phyloP scores from a whole-genome alignment of 768 basidiomycete species.

The Tephrocybe sp. region DNA sequence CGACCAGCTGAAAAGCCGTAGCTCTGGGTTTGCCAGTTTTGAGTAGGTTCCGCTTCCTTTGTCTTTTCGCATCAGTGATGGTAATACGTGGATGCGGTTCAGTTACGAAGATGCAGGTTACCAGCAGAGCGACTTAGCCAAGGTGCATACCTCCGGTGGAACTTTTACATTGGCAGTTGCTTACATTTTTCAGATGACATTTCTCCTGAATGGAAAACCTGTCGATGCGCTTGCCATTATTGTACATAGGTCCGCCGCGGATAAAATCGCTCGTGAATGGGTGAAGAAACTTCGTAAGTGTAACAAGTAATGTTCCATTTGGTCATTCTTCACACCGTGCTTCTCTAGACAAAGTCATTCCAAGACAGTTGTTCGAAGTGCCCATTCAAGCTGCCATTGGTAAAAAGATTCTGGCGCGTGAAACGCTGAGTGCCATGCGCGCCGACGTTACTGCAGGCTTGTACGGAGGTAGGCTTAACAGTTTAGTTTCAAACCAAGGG shows the following conservation, averaged over 20 bases:
- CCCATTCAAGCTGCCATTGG: constrained; percentile 94
- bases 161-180: background rate
- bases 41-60: constrained; percentile 50
- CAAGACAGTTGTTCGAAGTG: constrained; percentile 89
- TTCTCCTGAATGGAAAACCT: constrained; percentile 83
- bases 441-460: constrained; percentile 94
- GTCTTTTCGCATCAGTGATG: background rate
- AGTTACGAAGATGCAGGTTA: constrained; percentile 97
- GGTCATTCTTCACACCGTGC: background rate
- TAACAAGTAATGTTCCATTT: background rate
- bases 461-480: constrained; percentile 65
- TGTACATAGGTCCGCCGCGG: constrained; percentile 79
- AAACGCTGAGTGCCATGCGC: constrained; percentile 80
- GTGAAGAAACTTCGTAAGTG: constrained; percentile 86
- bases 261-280: constrained; percentile 77
- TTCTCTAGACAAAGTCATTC: constrained; percentile 80
- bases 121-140: constrained; percentile 72
- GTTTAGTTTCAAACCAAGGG: background rate
- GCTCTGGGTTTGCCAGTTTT: constrained; percentile 89
- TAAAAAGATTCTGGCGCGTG: constrained; percentile 82
- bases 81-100: constrained; percentile 8
- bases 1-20: constrained; percentile 89
- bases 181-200: constrained; percentile 63
- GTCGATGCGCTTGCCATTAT: constrained; percentile 94
- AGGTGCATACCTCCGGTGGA: constrained; percentile 45